Conservation (phyloP, 176 grass and related monocot species). For the Musa troglodytarum region DNA sequence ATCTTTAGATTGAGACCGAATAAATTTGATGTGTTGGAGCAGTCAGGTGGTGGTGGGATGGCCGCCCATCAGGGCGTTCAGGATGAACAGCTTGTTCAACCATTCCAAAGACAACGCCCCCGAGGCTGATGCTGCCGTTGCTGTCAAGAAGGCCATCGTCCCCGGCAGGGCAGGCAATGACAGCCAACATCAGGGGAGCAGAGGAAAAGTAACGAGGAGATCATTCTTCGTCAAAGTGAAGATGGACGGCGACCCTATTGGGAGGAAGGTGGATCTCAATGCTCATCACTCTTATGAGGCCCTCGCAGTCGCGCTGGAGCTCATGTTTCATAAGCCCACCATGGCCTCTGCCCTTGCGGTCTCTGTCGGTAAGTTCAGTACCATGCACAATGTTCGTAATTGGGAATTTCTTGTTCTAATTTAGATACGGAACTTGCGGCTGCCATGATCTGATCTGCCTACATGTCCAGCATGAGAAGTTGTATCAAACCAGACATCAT, state of each 20-base stretch:
- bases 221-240: constrained; percentile 37
- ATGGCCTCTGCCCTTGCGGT: constrained; percentile 6
- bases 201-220: background rate
- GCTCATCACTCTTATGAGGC: constrained; percentile 33
- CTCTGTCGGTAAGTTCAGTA: constrained; percentile 34
- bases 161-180: background rate
- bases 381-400: background rate
- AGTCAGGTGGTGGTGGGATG: constrained; percentile 40
- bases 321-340: constrained; percentile 33
- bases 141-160: constrained; percentile 17
- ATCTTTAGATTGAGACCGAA: background rate
- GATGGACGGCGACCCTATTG: constrained; percentile 42
- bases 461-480: too few relatives aligned
- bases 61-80: constrained; percentile 36
- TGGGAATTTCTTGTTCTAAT: background rate
- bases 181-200: constrained; percentile 2
- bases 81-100: constrained; percentile 46
- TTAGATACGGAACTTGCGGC: background rate
- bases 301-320: constrained; percentile 24
- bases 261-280: constrained; percentile 37
- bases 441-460: too few relatives aligned
- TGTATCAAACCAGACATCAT: background rate
- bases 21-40: background rate
- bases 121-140: background rate
- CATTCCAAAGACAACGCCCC: constrained; percentile 19